Base-by-base conservation (phyloP, 441 rosid genomes). In the Pelargonium hybrid region DNA sequence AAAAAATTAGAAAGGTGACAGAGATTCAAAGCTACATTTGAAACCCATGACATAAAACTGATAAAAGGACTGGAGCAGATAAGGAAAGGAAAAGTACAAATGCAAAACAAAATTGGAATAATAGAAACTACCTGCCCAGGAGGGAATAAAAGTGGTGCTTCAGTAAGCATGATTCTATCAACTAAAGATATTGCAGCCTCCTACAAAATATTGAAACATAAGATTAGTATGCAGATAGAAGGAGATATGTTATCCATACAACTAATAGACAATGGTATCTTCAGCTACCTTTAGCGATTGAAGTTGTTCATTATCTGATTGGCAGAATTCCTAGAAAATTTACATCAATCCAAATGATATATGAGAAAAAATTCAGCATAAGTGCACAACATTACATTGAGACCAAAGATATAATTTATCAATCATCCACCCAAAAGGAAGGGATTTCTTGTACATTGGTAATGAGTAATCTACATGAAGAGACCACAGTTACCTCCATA, bases 81-180 rank as follows among this genome's bases (percentile, higher is more conserved):
- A 56, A 11, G 67, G 45, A 59, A 73, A 39, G 68, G n/a, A 65
- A n/a, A 56, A 65, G 43, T 41, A 11, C 48, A 21, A 21, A 69
- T 37, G 61, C 13, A 13, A 45, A 21, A 29, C 13, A 15, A 45
- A 14, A 25, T 11, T 41, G 34, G 10, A 69, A 69, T 8, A 6
- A 57, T 25, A 63, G 66, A 71, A 64, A 71, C 11, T 79, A 93
- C 97, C 96, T 88, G 97, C 66, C 95, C 98, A 17, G 97, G 98
- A 71, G 98, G 85, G 77, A 85, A 91, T 18, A 91, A 82, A 80
- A 87, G 92, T 14, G 95, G 88, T 69, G 95, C 94, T 81, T 93
- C 97, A 70, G 98, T 91, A 69, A 93, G 86, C 90, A 91, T 87
- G 68, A 87, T 80, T 84, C 82, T 88, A 79, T 91, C 98, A 69